Evolutionary conservation across 345 rosid genomes (phyloP).

Genomic region (Salix koriyanagi): DNA sequence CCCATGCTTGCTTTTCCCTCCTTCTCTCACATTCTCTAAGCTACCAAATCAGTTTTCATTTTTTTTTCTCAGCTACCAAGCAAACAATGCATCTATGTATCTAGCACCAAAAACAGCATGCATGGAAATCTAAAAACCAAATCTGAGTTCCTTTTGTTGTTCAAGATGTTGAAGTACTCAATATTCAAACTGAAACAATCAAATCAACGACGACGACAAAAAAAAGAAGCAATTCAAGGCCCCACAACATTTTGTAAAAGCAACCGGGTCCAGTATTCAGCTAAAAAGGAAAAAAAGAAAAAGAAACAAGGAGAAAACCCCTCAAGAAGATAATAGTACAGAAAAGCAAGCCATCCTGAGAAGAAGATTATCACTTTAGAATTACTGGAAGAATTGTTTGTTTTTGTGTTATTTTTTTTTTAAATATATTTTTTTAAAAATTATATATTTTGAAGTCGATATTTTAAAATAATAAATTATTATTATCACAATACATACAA

Average conservation of each 20-base stretch:
- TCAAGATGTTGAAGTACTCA: not conserved
- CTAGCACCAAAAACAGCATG: not conserved
- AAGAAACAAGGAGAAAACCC: not conserved
- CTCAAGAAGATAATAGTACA: not conserved
- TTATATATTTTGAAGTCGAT: too few relatives aligned
- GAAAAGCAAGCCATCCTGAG: not conserved
- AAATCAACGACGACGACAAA: not conserved
- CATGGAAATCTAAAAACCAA: not conserved
- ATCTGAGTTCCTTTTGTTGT: not conserved
- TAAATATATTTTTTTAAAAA: too few relatives aligned
- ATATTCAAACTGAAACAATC: not conserved
- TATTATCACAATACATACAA: too few relatives aligned
- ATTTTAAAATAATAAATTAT: too few relatives aligned
- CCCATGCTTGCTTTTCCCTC: not conserved
- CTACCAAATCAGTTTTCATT: not conserved
- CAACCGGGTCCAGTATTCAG: slow-evolving; percentile 22
- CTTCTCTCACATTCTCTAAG: not conserved
- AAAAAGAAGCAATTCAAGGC: not conserved
- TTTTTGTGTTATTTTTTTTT: too few relatives aligned
- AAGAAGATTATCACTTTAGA: slow-evolving; percentile 39
- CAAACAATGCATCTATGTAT: not conserved
- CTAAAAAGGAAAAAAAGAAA: not conserved
- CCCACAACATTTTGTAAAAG: slow-evolving; percentile 14
- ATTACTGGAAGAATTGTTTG: slow-evolving; percentile 22
- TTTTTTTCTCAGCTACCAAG: not conserved